Evolutionary conservation across 73 alveolate genomes (phyloP).

Genomic region (Tetrahymena malaccensis): DNA sequence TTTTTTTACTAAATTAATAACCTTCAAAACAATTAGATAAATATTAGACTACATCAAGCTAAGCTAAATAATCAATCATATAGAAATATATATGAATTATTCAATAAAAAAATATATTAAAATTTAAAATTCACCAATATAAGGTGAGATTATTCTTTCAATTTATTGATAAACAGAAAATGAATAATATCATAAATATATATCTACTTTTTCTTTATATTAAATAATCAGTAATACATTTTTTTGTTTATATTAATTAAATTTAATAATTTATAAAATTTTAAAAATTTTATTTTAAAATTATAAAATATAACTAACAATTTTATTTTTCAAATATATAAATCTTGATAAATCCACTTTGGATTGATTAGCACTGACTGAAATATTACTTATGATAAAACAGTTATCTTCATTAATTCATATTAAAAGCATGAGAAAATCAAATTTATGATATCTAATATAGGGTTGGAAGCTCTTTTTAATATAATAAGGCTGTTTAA

Average conservation of each 20-base stretch:
- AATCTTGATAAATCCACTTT: neutral
- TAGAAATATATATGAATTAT: neutral
- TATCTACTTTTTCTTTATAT: no score
- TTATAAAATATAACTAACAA: no score
- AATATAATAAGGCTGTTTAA: neutral
- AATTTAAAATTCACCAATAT: neutral
- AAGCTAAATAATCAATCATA: neutral
- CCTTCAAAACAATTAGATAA: no score
- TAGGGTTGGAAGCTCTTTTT: neutral
- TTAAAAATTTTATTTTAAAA: no score
- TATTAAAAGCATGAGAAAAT: neutral
- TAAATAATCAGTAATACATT: no score
- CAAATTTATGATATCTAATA: neutral
- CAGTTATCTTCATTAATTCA: neutral
- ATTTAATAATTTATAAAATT: no score
- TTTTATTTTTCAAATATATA: neutral
- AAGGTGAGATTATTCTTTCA: neutral
- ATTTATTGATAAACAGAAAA: no score
- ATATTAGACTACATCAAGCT: neutral
- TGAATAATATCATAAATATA: no score
- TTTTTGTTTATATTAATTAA: no score
- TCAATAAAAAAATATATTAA: no score
- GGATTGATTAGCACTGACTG: neutral
- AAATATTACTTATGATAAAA: neutral
- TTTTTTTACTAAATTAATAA: no score